phyloP scores from a whole-genome alignment of 495 filamentous ascomycete species.

The Parathielavia hyrcaniae region DNA sequence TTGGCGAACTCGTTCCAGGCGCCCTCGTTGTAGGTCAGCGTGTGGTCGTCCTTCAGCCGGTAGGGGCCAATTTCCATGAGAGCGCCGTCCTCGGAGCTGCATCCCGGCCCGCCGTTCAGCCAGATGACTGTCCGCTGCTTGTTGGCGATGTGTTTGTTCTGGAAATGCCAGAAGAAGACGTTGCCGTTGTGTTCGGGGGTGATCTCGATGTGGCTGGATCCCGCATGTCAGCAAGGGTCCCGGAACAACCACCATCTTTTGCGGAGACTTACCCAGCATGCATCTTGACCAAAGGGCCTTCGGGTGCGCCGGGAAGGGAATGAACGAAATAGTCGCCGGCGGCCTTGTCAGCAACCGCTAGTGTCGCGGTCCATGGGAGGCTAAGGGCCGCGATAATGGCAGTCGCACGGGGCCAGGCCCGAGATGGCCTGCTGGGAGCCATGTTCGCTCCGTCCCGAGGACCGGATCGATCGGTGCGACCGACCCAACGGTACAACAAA shows the following conservation, averaged over 20 bases:
- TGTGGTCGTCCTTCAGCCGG: slow-evolving; percentile 67
- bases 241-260: neutral
- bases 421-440: slow-evolving; percentile 24
- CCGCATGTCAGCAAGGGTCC: slow-evolving; percentile 18
- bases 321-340: slow-evolving; percentile 87
- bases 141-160: slow-evolving; percentile 92
- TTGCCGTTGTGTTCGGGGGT: slow-evolving; percentile 78
- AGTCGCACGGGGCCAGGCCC: slow-evolving; percentile 35
- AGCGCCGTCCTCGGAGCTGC: slow-evolving; percentile 93
- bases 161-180: slow-evolving; percentile 96
- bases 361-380: slow-evolving; percentile 30
- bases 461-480: slow-evolving; percentile 3
- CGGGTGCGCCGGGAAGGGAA: slow-evolving; percentile 76
- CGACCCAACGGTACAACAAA: neutral
- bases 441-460: slow-evolving; percentile 20
- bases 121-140: slow-evolving; percentile 89
- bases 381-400: slow-evolving; percentile 32
- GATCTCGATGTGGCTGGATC: slow-evolving; percentile 80
- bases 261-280: slow-evolving; percentile 76
- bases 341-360: slow-evolving; percentile 37
- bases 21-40: slow-evolving; percentile 74
- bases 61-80: slow-evolving; percentile 98
- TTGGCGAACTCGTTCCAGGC: slow-evolving; percentile 98
- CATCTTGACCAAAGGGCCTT: slow-evolving; percentile 82
- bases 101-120: slow-evolving; percentile 95